Base-by-base conservation (phyloP, 306 rosid genomes). In the Hippophae tibetana region DNA sequence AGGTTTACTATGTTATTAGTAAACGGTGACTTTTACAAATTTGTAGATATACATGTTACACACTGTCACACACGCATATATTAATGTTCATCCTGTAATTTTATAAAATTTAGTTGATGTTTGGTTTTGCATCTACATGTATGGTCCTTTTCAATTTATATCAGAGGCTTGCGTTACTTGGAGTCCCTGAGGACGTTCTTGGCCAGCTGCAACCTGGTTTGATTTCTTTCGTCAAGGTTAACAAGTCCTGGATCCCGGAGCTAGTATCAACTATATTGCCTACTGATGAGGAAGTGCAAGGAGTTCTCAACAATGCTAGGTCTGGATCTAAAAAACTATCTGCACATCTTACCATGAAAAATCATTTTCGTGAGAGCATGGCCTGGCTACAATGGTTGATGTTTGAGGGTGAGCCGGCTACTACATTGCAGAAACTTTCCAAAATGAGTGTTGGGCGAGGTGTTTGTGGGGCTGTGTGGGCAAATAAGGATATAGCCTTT, bases 381-480 rank as follows among this genome's bases (percentile, higher is more conserved):
- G 13, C 7, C 38, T 93, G 99, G 97, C 64, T 88, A 54, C 87
- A 88, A 61, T 93, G 99, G 97, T 76, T 93, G 84, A 93, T 93
- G 94, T 93, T 93, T 69, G 89, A 86, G 81, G 86, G 85, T 41
- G 94, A 88, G 7, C 95, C 97, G 1, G 10, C 9, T 42, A 42
- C 56, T 43, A 80, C 81, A 42, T 62, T 80, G 71, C 69, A 25
- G 73, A 63, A 54, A 43, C 95, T 93, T 60, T 72, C 86, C 42
- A 52, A 58, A 11, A 69, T 85, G 84, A 82, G 88, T 69, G 76
- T 55, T 45, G 90, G 5, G 38, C 84, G 89, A 31, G 99, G 99
- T 69, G 86, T 93, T 3, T 93, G 99, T 48, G 99, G 97, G 45
- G 75, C 95, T 57, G 95, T 93, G 63, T 93, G 99, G 99, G 97